These are phyloP conservation scores for Zygoascus biomembranicola DNA, from an alignment of 805 yeast genomes.

Conservation along the genomic window DNA sequence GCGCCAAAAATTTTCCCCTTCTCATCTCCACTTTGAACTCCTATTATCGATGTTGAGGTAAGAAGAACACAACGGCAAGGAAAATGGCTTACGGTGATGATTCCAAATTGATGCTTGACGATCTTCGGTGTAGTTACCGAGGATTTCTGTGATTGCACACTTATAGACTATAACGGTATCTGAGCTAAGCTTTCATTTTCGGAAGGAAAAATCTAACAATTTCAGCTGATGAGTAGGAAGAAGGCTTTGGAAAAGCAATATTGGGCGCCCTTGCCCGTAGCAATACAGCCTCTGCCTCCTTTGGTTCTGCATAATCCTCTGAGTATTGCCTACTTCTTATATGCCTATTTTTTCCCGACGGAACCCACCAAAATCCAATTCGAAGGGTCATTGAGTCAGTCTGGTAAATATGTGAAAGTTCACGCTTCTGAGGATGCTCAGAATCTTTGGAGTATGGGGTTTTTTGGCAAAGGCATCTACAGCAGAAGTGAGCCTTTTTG, in stretches of 20 bases:
- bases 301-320: slow-evolving; percentile 59
- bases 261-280: slow-evolving; percentile 51
- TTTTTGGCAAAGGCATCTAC: slow-evolving; percentile 85
- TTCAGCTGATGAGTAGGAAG: slow-evolving; percentile 13
- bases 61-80: not conserved
- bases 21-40: not conserved
- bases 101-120: not conserved
- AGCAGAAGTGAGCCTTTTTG: slow-evolving; percentile 93
- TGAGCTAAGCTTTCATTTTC: slow-evolving; percentile 32
- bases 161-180: slow-evolving; percentile 98
- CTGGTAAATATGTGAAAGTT: slow-evolving; percentile 29
- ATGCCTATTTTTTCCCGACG: slow-evolving; percentile 16
- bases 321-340: slow-evolving; percentile 47
- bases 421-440: slow-evolving; percentile 37
- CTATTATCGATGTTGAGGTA: not conserved
- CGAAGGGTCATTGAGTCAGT: slow-evolving; percentile 14
- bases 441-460: slow-evolving; percentile 73
- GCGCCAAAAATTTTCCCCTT: not conserved
- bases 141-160: not conserved
- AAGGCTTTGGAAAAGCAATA: slow-evolving; percentile 3
- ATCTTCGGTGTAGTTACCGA: not conserved
- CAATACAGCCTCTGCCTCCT: slow-evolving; percentile 40
- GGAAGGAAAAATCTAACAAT: not conserved
- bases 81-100: not conserved
- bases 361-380: slow-evolving; percentile 14